These are phyloP conservation scores for Saturnispora besseyi DNA, from an alignment of 805 yeast genomes.

Conservation along the genomic window DNA sequence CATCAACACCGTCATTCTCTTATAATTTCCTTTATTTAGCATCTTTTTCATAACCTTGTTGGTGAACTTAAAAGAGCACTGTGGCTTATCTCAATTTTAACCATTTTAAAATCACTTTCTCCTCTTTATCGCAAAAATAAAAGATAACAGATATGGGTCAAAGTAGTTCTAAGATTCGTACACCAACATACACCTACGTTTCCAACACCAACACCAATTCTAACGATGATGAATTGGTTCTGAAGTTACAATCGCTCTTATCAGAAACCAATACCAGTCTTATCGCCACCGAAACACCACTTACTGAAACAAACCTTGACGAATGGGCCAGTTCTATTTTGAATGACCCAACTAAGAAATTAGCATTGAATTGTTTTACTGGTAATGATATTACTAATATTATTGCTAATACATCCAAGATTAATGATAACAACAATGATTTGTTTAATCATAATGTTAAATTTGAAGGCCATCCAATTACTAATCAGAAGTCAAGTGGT, in stretches of 20 bases:
- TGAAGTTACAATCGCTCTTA: constrained; percentile 24
- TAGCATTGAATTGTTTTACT: constrained; percentile 48
- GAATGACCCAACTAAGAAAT: constrained; percentile 39
- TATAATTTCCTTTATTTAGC: no score
- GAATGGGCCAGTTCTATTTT: constrained; percentile 40
- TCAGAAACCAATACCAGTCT: neutral
- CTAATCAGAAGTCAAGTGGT: constrained; percentile 70
- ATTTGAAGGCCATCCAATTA: constrained; percentile 54
- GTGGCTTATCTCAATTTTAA: neutral
- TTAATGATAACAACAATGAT: constrained; percentile 26
- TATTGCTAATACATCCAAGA: constrained; percentile 30
- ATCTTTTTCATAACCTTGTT: no score
- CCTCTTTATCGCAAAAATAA: neutral
- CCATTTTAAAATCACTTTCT: neutral
- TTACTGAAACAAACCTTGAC: constrained; percentile 26
- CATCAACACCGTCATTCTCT: no score
- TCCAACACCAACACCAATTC: constrained; percentile 7
- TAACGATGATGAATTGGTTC: constrained; percentile 26
- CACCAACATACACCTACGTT: constrained; percentile 10
- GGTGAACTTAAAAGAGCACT: no score
- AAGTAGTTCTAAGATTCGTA: constrained; percentile 14
- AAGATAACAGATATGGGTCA: constrained; percentile 19
- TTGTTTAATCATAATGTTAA: constrained; percentile 38
- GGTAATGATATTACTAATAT: constrained; percentile 36
- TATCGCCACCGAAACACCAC: constrained; percentile 21